Conservation (phyloP, 805 yeast species). For the Saccharomycopsis fodiens region DNA sequence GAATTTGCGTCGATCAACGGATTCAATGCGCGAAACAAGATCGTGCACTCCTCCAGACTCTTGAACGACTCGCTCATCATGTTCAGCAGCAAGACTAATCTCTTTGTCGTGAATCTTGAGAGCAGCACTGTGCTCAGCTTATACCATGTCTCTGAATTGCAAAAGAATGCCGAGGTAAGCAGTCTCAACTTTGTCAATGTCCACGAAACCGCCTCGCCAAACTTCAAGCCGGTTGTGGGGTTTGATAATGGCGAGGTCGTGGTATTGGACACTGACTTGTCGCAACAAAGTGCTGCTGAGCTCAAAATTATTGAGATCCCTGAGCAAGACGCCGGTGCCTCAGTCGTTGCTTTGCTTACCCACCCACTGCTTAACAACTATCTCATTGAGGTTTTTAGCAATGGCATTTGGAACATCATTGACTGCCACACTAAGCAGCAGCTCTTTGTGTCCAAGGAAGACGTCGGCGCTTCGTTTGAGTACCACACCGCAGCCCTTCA, state of each 20-base stretch:
- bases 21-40: neutral
- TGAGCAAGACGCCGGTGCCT: constrained; percentile 8
- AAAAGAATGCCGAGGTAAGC: neutral
- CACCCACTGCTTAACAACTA: constrained; percentile 19
- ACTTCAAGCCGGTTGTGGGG: constrained; percentile 18
- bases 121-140: constrained; percentile 10
- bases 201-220: constrained; percentile 12
- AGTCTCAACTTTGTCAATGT: constrained; percentile 13
- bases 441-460: constrained; percentile 9
- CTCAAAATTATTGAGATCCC: constrained; percentile 7
- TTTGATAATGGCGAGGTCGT: constrained; percentile 16
- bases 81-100: constrained; percentile 10
- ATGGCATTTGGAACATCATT: constrained; percentile 17
- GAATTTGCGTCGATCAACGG: constrained; percentile 13
- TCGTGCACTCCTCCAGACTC: constrained; percentile 8
- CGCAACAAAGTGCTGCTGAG: constrained; percentile 4
- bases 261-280: constrained; percentile 17
- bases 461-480: constrained; percentile 19
- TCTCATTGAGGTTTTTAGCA: constrained; percentile 19
- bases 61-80: constrained; percentile 15
- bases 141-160: constrained; percentile 6
- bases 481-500: constrained; percentile 28
- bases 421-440: constrained; percentile 15
- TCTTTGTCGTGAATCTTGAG: constrained; percentile 15
- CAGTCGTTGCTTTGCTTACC: constrained; percentile 15